Conservation (phyloP, 2,329 filamentous ascomycete species). For the Hypomyces perniciosus region DNA sequence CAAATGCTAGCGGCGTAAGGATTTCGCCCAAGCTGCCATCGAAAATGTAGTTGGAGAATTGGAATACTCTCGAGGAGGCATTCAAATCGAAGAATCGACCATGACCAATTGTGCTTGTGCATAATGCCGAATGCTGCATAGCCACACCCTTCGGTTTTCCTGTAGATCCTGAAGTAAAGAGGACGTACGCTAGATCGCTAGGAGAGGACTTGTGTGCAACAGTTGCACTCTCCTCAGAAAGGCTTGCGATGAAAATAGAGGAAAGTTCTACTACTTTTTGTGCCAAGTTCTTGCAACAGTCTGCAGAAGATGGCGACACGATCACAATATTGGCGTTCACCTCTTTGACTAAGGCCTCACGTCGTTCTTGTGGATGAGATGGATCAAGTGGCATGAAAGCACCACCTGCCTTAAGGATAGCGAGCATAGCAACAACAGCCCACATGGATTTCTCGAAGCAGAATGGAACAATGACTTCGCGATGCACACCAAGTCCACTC, state of each 20-base stretch:
- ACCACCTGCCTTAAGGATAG: conserved; percentile 23
- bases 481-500: conserved; percentile 18
- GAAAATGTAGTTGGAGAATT: conserved; percentile 46
- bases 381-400: conserved; percentile 23
- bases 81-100: conserved; percentile 40
- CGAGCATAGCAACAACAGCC: conserved; percentile 19
- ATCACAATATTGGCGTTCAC: conserved; percentile 8
- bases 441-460: conserved; percentile 17
- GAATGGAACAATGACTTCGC: conserved; percentile 14
- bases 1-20: conserved; percentile 15
- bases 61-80: conserved; percentile 43
- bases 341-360: conserved; percentile 8
- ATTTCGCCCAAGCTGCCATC: conserved; percentile 36
- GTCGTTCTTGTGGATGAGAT: conserved; percentile 6
- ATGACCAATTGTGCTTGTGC: conserved; percentile 44
- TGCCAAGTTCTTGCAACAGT: background rate
- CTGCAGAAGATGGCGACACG: background rate
- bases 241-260: background rate
- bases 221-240: background rate
- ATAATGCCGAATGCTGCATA: conserved; percentile 44
- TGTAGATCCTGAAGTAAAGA: conserved; percentile 25
- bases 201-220: background rate
- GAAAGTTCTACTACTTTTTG: background rate
- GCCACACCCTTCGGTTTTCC: conserved; percentile 23
- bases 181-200: conserved; percentile 16